A percentile compares a stretch with the other conserved stretches of the same genome.
These are phyloP conservation scores for Citrullus amarus DNA, from an alignment of 306 rosid species.

Conservation along the genomic window DNA sequence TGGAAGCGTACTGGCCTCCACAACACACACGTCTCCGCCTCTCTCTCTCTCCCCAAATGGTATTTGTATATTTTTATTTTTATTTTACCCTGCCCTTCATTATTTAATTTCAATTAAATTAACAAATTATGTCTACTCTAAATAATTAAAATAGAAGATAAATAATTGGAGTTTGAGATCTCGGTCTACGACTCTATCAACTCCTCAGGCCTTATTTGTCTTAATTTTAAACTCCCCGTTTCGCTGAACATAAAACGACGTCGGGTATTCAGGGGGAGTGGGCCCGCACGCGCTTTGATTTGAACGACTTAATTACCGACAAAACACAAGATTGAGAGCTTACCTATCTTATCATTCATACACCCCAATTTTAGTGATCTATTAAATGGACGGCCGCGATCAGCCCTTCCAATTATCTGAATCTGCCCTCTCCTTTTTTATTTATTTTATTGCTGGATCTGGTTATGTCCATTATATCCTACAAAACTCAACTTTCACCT, in stretches of 20 bases:
- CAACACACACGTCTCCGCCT: not conserved
- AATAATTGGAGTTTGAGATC: not conserved
- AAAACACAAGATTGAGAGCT: not conserved
- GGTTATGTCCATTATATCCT: no score
- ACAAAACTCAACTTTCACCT: no score
- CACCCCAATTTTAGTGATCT: not conserved
- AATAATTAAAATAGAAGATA: not conserved
- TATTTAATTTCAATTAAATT: not conserved
- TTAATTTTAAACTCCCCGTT: not conserved
- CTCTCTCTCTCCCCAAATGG: not conserved
- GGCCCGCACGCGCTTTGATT: slow-evolving; percentile 1
- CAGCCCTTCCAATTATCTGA: no score
- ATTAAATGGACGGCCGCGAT: not conserved
- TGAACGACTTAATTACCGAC: not conserved
- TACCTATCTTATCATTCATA: not conserved
- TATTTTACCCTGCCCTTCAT: no score
- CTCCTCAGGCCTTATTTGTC: not conserved
- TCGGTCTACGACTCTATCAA: not conserved
- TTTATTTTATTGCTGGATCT: no score
- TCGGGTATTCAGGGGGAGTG: not conserved
- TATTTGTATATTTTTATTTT: not conserved
- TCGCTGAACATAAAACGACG: not conserved
- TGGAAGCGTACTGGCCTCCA: not conserved
- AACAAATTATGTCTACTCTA: not conserved
- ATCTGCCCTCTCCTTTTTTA: no score